phyloP scores from a whole-genome alignment of 1,139 yeast genomes.

The Suhomyces wounanorum region DNA sequence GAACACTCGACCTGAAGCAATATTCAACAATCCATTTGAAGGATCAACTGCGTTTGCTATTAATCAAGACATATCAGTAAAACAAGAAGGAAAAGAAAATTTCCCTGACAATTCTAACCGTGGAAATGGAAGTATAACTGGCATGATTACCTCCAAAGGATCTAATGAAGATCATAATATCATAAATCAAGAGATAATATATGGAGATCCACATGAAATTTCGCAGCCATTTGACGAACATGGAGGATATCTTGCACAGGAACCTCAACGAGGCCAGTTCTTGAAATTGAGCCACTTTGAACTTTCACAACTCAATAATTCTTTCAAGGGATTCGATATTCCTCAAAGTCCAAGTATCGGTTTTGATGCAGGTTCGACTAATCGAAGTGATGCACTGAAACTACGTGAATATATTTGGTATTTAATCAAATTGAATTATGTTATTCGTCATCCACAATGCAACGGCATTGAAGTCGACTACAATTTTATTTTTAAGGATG shows the following conservation, averaged over 20 bases:
- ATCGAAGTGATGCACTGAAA: conserved; percentile 29
- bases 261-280: conserved; percentile 8
- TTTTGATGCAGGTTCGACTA: not conserved
- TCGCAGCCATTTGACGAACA: conserved; percentile 1
- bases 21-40: conserved; percentile 6
- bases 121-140: not conserved
- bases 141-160: not conserved
- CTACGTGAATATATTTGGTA: conserved; percentile 37
- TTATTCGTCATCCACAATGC: conserved; percentile 22
- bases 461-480: conserved; percentile 18
- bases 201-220: conserved; percentile 8
- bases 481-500: conserved; percentile 16
- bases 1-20: not conserved
- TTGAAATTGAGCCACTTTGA: conserved; percentile 28
- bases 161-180: conserved; percentile 4
- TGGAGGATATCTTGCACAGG: not conserved
- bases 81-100: conserved; percentile 1
- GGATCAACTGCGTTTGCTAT: not conserved
- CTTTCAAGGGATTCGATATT: conserved; percentile 29
- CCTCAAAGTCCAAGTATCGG: conserved; percentile 17
- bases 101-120: not conserved
- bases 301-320: conserved; percentile 26
- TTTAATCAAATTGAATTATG: conserved; percentile 31
- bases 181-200: conserved; percentile 21
- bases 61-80: not conserved